Evolutionary conservation across 768 basidiomycete genomes (phyloP).

Genomic region (Suillus ampliporus): DNA sequence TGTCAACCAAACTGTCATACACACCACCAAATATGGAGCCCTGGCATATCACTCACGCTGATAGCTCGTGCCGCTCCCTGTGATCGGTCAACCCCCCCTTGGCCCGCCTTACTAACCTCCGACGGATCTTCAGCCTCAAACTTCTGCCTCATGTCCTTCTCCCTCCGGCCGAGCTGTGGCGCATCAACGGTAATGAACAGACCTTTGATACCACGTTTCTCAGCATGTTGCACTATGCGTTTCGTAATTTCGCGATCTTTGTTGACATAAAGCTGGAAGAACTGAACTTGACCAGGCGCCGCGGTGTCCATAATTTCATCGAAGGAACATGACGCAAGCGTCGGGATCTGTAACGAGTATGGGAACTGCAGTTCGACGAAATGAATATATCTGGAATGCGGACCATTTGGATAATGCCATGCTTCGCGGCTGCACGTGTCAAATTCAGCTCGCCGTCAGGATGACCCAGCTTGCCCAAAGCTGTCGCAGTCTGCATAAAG

Average conservation of each 20-base stretch:
- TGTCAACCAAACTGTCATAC: constrained; percentile 30
- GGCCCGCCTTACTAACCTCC: constrained; percentile 26
- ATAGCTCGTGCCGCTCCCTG: constrained; percentile 93
- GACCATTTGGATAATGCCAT: constrained; percentile 73
- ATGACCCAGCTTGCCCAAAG: constrained; percentile 88
- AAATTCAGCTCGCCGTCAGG: constrained; percentile 90
- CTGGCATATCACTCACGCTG: constrained; percentile 51
- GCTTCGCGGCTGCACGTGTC: constrained; percentile 82
- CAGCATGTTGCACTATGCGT: constrained; percentile 84
- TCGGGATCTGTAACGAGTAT: constrained; percentile 69
- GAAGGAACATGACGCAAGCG: constrained; percentile 89
- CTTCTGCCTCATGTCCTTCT: constrained; percentile 96
- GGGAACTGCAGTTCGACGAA: constrained; percentile 1
- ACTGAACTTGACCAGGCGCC: constrained; percentile 74
- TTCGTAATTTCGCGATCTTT: constrained; percentile 82
- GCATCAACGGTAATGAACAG: constrained; percentile 96
- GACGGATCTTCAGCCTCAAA: constrained; percentile 67
- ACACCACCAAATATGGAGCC: neutral
- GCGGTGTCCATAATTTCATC: constrained; percentile 91
- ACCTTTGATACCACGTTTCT: constrained; percentile 83
- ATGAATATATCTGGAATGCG: constrained; percentile 6
- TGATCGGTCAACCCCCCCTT: constrained; percentile 62
- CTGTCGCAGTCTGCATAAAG: constrained; percentile 62
- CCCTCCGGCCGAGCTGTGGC: constrained; percentile 87
- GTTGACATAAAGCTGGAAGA: constrained; percentile 89